Base-by-base conservation (phyloP, 257 asterid species). In the Ajuga chamaepitys region DNA sequence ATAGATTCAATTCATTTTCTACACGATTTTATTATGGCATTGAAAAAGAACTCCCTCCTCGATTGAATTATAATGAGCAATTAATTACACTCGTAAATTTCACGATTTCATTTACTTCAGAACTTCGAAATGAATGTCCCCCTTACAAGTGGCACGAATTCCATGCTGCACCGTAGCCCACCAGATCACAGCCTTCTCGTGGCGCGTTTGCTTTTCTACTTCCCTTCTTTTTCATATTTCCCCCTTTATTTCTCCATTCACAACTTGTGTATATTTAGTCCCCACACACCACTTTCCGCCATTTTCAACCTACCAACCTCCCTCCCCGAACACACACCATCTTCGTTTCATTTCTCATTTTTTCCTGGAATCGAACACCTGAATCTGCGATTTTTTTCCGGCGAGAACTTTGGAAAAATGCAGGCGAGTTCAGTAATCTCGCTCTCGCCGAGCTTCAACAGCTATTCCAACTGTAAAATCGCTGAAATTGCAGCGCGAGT, bases 401-500 rank as follows among this genome's bases (percentile, higher is more conserved):
- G 17, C 7, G 61, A 35, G 57, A 58, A 14, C 52, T 26, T 54
- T 7, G 44, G 30, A 22, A 63, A 54, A 35, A 76, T 74, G 82
- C 82, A 70, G 68, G 55, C 48, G 32, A 59, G 42, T 26, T 61
- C 75, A 13, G 61, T 17, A 2, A 46, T 40, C 42, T 79, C 85
- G 58, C 30, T 67, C 28, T 75, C 85, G 7, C 88, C 80, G 46
- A 82, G 88, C 80, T 79, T 82, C 81, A 80, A 66, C 73, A 58
- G 75, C 81, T 80, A 74, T n/a, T 79, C 85, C 35, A 77, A 72
- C 74, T 57, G 8, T 5, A 48, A 34, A 13, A 40, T 83, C 21
- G 71, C 68, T 13, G 78, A 70, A 13, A 77, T 80, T 59, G 85
- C 85, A 3, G 85, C 83, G 16, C 77, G 85, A 30, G 88, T 80